Conservation (phyloP, 78 protist genomes). For the Planoprotostelium fungivorum region DNA sequence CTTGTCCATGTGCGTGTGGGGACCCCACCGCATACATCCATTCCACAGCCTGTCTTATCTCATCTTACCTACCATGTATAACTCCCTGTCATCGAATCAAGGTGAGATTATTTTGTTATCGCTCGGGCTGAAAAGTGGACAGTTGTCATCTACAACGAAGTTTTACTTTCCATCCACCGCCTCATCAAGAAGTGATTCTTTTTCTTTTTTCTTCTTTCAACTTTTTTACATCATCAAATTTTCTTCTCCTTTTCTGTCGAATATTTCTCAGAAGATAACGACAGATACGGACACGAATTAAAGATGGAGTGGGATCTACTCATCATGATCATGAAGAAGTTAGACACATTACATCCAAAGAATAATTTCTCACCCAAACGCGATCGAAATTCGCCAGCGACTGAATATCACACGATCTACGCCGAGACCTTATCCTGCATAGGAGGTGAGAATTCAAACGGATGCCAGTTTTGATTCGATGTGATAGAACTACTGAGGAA, state of each 20-base stretch:
- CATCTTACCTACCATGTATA: constrained; percentile 32
- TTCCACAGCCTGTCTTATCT: constrained; percentile 17
- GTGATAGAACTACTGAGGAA: background rate
- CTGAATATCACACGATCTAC: background rate
- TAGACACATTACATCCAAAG: background rate
- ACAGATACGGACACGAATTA: constrained; percentile 21
- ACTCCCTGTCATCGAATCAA: constrained; percentile 35
- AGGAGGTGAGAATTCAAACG: background rate
- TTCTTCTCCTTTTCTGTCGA: no score
- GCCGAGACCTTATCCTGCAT: background rate
- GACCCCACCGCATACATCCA: constrained; percentile 37
- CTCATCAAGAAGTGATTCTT: constrained; percentile 34
- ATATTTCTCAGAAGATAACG: no score
- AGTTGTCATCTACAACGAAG: constrained; percentile 52
- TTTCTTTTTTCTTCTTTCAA: no score
- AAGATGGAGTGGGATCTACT: constrained; percentile 59
- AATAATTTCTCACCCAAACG: background rate
- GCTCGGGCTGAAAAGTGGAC: no score
- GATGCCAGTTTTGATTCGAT: background rate
- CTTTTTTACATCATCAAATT: no score
- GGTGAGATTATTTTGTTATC: no score
- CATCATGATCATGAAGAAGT: constrained; percentile 19
- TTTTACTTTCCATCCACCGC: constrained; percentile 37
- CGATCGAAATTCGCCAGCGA: background rate
- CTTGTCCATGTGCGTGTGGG: constrained; percentile 65